Conservation (phyloP, 495 filamentous ascomycete genomes). For the Umbilicaria muhlenbergii region DNA sequence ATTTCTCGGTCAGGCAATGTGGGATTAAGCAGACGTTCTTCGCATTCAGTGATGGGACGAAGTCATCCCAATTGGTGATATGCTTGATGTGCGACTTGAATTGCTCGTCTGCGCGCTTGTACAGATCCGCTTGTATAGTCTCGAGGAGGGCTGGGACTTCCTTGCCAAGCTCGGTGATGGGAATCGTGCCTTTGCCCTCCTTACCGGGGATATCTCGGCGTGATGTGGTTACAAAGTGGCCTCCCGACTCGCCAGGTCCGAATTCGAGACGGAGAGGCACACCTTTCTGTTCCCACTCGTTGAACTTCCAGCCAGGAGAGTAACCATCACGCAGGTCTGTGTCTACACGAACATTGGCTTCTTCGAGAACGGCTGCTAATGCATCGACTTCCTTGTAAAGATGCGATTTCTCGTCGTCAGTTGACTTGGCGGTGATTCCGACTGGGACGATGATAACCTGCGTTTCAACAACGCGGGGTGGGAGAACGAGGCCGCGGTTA, state of each 20-base stretch:
- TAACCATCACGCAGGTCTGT: conserved; percentile 72
- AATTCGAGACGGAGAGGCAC: conserved; percentile 88
- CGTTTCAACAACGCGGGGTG: conserved; percentile 71
- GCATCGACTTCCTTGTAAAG: conserved; percentile 57
- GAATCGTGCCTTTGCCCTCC: conserved; percentile 61
- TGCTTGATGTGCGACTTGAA: conserved; percentile 65
- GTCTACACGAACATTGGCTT: conserved; percentile 50
- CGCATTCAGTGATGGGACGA: conserved; percentile 68
- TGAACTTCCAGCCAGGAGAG: conserved; percentile 93
- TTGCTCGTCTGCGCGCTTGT: conserved; percentile 58
- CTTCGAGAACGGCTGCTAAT: conserved; percentile 46
- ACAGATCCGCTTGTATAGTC: conserved; percentile 77
- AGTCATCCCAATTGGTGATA: conserved; percentile 78
- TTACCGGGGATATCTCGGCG: conserved; percentile 62
- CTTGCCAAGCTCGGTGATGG: conserved; percentile 51
- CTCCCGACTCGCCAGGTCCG: conserved; percentile 80
- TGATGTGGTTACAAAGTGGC: conserved; percentile 66
- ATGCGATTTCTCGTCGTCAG: conserved; percentile 55
- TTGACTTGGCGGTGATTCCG: conserved; percentile 74
- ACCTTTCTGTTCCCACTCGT: conserved; percentile 92
- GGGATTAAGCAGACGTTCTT: conserved; percentile 89
- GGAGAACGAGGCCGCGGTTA: conserved; percentile 83
- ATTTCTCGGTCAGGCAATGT: conserved; percentile 63
- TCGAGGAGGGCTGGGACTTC: conserved; percentile 68
- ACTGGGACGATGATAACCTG: conserved; percentile 88